A percentile compares a stretch with the other conserved stretches of the same genome.
phyloP scores from a whole-genome alignment of 371 early-diverging fungal species.

The Rhizopus stolonifer region DNA sequence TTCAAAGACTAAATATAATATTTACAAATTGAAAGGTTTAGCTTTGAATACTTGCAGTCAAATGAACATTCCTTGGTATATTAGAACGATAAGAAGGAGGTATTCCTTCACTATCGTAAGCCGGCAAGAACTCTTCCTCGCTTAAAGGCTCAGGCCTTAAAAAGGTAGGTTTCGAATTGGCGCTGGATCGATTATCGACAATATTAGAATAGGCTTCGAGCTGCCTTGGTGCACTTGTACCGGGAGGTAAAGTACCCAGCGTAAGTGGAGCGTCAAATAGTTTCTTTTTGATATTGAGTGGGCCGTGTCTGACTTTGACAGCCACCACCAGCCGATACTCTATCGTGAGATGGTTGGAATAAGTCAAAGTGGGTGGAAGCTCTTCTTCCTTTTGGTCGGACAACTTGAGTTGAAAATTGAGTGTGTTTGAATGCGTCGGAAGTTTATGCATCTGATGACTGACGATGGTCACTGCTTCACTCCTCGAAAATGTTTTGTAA shows the following conservation, averaged over 20 bases:
- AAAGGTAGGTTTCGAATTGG: slow-evolving; percentile 19
- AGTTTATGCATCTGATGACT: slow-evolving; percentile 9
- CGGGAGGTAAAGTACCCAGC: slow-evolving; percentile 25
- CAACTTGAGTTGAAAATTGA: slow-evolving; percentile 11
- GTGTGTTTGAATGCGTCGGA: slow-evolving; percentile 4
- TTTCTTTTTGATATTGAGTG: slow-evolving; percentile 23
- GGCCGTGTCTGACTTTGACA: slow-evolving; percentile 21
- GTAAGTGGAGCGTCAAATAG: slow-evolving; percentile 22
- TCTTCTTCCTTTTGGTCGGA: slow-evolving; percentile 1
- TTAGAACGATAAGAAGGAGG: slow-evolving; percentile 18
- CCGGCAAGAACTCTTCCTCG: slow-evolving; percentile 23
- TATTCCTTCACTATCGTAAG: slow-evolving; percentile 17
- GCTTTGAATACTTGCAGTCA: background rate
- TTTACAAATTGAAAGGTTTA: background rate
- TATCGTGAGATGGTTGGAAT: slow-evolving; percentile 19
- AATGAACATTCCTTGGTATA: background rate
- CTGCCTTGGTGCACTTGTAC: slow-evolving; percentile 25
- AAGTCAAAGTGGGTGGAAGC: slow-evolving; percentile 16
- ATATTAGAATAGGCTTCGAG: slow-evolving; percentile 17
- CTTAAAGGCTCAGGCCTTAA: slow-evolving; percentile 13
- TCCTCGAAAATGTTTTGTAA: slow-evolving; percentile 29
- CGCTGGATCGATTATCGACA: slow-evolving; percentile 8
- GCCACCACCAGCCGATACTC: slow-evolving; percentile 20
- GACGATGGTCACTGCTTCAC: slow-evolving; percentile 15
- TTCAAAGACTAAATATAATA: too few relatives aligned